Conservation (phyloP, 495 filamentous ascomycete genomes). For the Jackrogersella multiformis region DNA sequence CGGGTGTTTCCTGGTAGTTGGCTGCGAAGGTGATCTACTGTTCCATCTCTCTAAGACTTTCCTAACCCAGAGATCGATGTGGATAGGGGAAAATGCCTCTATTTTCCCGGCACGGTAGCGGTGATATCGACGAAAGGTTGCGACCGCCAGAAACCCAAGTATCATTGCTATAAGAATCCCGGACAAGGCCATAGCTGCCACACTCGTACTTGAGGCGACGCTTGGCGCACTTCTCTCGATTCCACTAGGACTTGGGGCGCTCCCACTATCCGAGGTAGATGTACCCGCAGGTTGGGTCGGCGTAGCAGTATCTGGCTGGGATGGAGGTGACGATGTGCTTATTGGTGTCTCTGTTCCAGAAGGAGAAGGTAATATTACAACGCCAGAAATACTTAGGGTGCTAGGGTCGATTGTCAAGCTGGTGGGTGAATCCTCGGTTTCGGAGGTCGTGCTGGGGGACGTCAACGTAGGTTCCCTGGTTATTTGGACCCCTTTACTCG, state of each 20-base stretch:
- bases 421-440: too few species aligned
- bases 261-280: neutral
- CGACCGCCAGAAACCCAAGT: conserved; percentile 34
- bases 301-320: neutral
- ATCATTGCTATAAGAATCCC: conserved; percentile 44
- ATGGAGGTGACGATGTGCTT: neutral
- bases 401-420: too few species aligned
- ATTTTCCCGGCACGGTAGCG: conserved; percentile 38
- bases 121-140: conserved; percentile 40
- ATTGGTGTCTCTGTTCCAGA: neutral
- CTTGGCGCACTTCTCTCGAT: neutral
- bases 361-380: neutral
- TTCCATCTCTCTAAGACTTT: neutral
- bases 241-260: neutral
- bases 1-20: neutral
- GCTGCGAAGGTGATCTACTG: neutral
- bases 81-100: conserved; percentile 28
- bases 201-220: conserved; percentile 35
- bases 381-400: too few species aligned
- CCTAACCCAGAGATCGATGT: neutral
- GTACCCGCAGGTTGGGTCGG: neutral
- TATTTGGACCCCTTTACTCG: too few species aligned
- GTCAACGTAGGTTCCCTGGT: too few species aligned
- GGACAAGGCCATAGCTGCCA: conserved; percentile 47
- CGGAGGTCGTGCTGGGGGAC: too few species aligned